phyloP scores from a whole-genome alignment of 805 yeast species.

The Schizosaccharomyces cryophilus region DNA sequence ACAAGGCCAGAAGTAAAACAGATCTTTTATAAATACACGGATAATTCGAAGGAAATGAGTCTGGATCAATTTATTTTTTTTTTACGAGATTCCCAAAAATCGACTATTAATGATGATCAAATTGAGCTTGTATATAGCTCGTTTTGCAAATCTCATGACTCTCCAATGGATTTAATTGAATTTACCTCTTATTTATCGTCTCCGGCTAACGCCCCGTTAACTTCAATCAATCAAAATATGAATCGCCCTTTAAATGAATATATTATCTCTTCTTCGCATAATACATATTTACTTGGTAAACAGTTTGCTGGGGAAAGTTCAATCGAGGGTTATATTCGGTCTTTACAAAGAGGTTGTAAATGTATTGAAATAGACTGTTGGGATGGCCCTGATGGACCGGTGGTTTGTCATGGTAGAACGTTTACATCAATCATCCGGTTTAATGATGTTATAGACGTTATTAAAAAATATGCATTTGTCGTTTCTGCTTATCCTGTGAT shows the following conservation, averaged over 20 bases:
- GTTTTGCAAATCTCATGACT: conserved; percentile 13
- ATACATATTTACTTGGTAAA: conserved; percentile 70
- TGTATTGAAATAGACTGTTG: conserved; percentile 90
- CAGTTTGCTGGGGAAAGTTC: conserved; percentile 76
- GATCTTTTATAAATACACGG: conserved; percentile 20
- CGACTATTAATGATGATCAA: conserved; percentile 24
- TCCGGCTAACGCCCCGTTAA: conserved; percentile 10
- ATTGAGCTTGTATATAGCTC: conserved; percentile 13
- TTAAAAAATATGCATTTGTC: conserved; percentile 72
- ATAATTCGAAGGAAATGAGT: background rate
- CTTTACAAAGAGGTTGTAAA: conserved; percentile 74
- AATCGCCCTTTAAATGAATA: conserved; percentile 59
- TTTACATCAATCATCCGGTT: conserved; percentile 54
- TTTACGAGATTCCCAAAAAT: conserved; percentile 22
- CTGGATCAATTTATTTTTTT: conserved; percentile 7
- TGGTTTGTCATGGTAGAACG: conserved; percentile 74
- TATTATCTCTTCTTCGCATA: conserved; percentile 79
- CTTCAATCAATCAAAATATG: conserved; percentile 18
- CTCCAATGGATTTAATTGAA: conserved; percentile 4
- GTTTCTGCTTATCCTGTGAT: conserved; percentile 68
- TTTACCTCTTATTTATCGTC: conserved; percentile 20
- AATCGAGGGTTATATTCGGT: conserved; percentile 67
- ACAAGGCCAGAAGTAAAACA: conserved; percentile 32
- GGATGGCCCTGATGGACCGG: conserved; percentile 50
- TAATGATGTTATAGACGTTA: conserved; percentile 40